Conservation (phyloP, 345 rosid genomes). For the Clarkia xantiana region DNA sequence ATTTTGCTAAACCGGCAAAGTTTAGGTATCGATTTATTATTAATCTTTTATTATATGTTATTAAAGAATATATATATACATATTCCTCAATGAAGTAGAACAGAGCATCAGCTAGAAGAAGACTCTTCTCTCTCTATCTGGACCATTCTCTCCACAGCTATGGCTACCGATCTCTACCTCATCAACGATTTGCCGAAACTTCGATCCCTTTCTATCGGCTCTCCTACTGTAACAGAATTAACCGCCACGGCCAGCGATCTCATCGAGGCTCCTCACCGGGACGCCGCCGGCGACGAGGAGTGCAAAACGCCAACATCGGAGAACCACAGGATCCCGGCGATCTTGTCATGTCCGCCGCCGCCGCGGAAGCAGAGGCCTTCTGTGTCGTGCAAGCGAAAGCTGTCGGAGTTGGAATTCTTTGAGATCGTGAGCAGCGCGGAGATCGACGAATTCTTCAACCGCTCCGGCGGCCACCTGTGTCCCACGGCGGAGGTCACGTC, state of each 20-base stretch:
- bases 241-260: slow-evolving; percentile 8
- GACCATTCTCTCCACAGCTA: background rate
- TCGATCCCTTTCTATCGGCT: background rate
- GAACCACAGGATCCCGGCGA: slow-evolving; percentile 9
- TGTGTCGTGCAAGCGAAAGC: slow-evolving; percentile 23
- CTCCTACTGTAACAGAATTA: background rate
- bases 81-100: too few species aligned
- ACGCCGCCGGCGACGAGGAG: slow-evolving; percentile 3
- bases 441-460: slow-evolving; percentile 20
- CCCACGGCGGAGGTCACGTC: background rate
- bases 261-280: background rate
- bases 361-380: slow-evolving; percentile 8
- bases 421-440: slow-evolving; percentile 18
- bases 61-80: too few species aligned
- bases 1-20: too few species aligned
- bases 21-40: too few species aligned
- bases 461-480: too few species aligned
- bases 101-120: too few species aligned
- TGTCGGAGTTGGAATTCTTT: slow-evolving; percentile 24
- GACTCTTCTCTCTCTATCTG: background rate
- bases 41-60: too few species aligned
- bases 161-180: slow-evolving; percentile 5
- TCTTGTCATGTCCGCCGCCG: slow-evolving; percentile 10
- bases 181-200: slow-evolving; percentile 15
- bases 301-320: slow-evolving; percentile 9